phyloP scores from a whole-genome alignment of 371 early-diverging fungal genomes.

The Mucor circinelloides region DNA sequence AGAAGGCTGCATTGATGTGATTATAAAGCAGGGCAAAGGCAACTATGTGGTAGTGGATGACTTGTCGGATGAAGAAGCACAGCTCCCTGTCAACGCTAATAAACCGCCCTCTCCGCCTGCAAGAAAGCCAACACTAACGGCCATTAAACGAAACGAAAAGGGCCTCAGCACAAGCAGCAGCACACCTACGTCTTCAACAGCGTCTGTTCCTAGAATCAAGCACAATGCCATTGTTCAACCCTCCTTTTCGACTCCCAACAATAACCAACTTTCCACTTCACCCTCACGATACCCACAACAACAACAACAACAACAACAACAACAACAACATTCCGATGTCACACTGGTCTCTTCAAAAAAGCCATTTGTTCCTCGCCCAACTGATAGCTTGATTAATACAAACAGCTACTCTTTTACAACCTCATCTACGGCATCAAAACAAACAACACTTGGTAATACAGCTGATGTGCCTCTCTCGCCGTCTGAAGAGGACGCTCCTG shows the following conservation, averaged over 20 bases:
- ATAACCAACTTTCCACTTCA: not conserved
- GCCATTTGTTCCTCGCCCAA: not conserved
- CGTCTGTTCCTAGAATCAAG: not conserved
- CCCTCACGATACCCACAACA: not conserved
- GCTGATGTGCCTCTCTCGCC: not conserved
- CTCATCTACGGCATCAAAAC: not conserved
- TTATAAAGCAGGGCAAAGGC: constrained; percentile 49
- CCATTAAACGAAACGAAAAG: not conserved
- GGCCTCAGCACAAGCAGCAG: constrained; percentile 2
- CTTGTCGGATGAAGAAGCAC: constrained; percentile 3
- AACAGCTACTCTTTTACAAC: not conserved
- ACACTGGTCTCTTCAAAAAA: not conserved
- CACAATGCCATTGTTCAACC: not conserved
- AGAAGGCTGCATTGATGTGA: constrained; percentile 53
- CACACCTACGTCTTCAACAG: not conserved
- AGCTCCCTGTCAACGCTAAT: not conserved
- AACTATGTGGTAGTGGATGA: constrained; percentile 46
- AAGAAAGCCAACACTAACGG: constrained; percentile 17
- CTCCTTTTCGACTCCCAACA: constrained; percentile 11
- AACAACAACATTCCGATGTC: not conserved
- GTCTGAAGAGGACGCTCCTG: constrained; percentile 1
- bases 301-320: not conserved
- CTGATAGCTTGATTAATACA: not conserved
- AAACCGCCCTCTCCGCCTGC: constrained; percentile 7
- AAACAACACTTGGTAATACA: not conserved